Conservation (phyloP, 139 green algal genomes). For the Tetraselmis chui region DNA sequence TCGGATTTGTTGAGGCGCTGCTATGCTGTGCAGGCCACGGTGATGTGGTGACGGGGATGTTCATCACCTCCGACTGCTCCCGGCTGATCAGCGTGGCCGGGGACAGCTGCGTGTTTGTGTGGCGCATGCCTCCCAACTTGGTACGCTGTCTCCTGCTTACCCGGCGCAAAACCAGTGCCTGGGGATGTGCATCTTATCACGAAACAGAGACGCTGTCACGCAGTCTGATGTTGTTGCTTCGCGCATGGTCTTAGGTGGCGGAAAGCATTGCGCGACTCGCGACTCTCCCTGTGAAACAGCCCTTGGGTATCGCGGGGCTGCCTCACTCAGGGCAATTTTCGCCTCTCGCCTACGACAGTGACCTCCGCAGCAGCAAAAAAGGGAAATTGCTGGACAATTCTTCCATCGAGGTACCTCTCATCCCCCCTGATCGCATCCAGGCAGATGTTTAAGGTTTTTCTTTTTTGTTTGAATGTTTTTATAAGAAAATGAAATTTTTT, state of each 20-base stretch:
- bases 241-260: neutral
- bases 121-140: slow-evolving; percentile 29
- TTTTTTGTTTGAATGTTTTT: no score
- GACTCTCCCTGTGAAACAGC: neutral
- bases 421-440: no score
- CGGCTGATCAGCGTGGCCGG: slow-evolving; percentile 28
- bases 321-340: no score
- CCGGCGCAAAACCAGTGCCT: neutral
- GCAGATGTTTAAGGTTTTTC: no score
- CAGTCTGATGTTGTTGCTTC: neutral
- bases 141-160: slow-evolving; percentile 2
- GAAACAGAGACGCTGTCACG: neutral
- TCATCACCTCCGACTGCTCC: slow-evolving; percentile 14
- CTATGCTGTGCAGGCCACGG: slow-evolving; percentile 18
- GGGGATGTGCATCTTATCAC: neutral
- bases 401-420: no score
- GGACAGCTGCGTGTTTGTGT: slow-evolving; percentile 47
- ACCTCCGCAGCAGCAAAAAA: neutral
- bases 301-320: neutral
- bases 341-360: neutral
- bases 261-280: neutral
- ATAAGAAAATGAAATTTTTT: no score
- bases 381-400: neutral
- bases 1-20: neutral
- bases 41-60: slow-evolving; percentile 23